Conservation (phyloP, 2,329 filamentous ascomycete genomes). For the Aphanocladium album region DNA sequence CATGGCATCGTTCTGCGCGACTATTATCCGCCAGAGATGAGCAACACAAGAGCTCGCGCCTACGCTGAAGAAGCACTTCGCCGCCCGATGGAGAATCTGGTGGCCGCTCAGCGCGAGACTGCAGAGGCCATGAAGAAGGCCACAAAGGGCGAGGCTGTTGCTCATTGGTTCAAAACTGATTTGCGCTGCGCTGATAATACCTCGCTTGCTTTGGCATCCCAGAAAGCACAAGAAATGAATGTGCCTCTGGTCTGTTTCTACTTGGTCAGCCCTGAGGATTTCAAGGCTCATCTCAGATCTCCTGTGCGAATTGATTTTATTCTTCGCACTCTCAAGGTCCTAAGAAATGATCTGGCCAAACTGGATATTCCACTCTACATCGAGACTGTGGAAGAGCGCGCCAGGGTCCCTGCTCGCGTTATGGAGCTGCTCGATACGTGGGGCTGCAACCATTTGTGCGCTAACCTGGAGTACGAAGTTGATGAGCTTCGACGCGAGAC, state of each 20-base stretch:
- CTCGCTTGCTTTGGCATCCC: conserved; percentile 60
- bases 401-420: conserved; percentile 55
- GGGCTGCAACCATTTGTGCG: conserved; percentile 69
- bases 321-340: conserved; percentile 61
- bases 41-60: conserved; percentile 66
- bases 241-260: conserved; percentile 74
- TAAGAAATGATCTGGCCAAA: conserved; percentile 62
- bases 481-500: conserved; percentile 80
- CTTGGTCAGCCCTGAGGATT: conserved; percentile 77
- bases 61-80: conserved; percentile 67
- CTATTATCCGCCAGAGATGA: conserved; percentile 85
- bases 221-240: conserved; percentile 58
- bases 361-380: conserved; percentile 75
- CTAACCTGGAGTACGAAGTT: conserved; percentile 88
- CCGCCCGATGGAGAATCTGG: conserved; percentile 67
- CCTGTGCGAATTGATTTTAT: conserved; percentile 75
- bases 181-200: conserved; percentile 70
- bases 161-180: conserved; percentile 91
- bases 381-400: conserved; percentile 64
- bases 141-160: conserved; percentile 48
- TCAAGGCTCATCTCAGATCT: conserved; percentile 71
- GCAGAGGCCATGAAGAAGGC: conserved; percentile 40
- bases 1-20: conserved; percentile 63
- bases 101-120: conserved; percentile 48
- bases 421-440: conserved; percentile 63